A percentile compares a stretch with the other conserved stretches of the same genome.
phyloP scores from a whole-genome alignment of 2,329 filamentous ascomycete genomes.

The Coniochaeta sp. region DNA sequence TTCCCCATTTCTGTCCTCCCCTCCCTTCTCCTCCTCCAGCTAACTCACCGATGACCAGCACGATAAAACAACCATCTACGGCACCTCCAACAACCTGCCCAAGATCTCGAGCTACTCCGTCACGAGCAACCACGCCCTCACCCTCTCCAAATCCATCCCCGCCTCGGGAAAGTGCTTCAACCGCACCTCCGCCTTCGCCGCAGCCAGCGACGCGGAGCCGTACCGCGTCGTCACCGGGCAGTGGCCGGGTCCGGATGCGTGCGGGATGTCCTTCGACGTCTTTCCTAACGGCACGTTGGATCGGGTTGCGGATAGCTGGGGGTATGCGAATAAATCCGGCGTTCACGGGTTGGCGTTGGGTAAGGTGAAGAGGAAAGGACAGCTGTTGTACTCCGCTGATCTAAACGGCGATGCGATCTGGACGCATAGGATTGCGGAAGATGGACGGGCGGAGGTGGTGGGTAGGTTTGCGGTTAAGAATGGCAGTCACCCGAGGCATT shows the following conservation, averaged over 20 bases:
- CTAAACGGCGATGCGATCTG: conserved; percentile 13
- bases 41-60: conserved; percentile 10
- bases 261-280: conserved; percentile 12
- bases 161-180: conserved; percentile 7
- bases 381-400: conserved; percentile 16
- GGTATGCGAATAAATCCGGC: conserved; percentile 10
- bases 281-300: conserved; percentile 8
- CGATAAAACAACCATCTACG: conserved; percentile 13
- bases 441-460: conserved; percentile 6
- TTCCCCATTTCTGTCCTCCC: not conserved
- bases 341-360: conserved; percentile 14
- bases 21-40: no score
- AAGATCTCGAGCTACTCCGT: conserved; percentile 9
- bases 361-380: not conserved
- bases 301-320: conserved; percentile 7
- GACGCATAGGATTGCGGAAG: conserved; percentile 10
- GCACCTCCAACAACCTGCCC: conserved; percentile 6
- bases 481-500: conserved; percentile 10
- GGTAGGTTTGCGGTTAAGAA: not conserved
- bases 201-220: conserved; percentile 6
- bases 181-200: conserved; percentile 11
- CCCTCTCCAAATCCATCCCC: conserved; percentile 5
- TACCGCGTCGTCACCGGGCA: conserved; percentile 11
- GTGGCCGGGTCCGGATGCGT: conserved; percentile 11
- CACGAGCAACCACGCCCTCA: conserved; percentile 5